phyloP scores from a whole-genome alignment of 2,329 filamentous ascomycete genomes.

The Claviceps fusiformis region DNA sequence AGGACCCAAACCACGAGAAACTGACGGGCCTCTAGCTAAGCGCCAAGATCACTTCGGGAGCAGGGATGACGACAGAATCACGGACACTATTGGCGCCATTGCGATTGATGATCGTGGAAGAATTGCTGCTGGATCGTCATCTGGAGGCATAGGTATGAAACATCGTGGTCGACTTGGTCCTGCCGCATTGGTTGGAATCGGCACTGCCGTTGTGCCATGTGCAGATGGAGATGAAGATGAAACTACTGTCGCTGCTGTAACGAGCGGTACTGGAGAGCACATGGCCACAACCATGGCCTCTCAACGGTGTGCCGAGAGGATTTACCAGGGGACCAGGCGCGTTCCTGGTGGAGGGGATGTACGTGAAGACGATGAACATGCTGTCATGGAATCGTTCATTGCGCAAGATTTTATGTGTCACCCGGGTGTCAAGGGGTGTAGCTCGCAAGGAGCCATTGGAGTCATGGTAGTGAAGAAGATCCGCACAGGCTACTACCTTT shows the following conservation, averaged over 20 bases:
- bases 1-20: constrained; percentile 2
- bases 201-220: constrained; percentile 74
- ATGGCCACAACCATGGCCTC: constrained; percentile 95
- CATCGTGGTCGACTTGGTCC: constrained; percentile 83
- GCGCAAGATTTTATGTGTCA: constrained; percentile 86
- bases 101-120: constrained; percentile 75
- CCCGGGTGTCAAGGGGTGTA: constrained; percentile 66
- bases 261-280: constrained; percentile 91
- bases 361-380: constrained; percentile 62
- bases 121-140: constrained; percentile 90
- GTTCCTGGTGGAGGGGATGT: constrained; percentile 47
- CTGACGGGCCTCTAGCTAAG: constrained; percentile 2
- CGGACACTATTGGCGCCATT: constrained; percentile 91
- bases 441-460: constrained; percentile 78
- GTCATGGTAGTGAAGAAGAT: constrained; percentile 83
- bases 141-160: constrained; percentile 97
- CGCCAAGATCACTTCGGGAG: constrained; percentile 13
- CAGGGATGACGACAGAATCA: constrained; percentile 49
- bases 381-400: constrained; percentile 62
- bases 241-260: constrained; percentile 67
- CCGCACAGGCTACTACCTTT: constrained; percentile 61
- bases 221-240: constrained; percentile 56
- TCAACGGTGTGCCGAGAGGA: constrained; percentile 68
- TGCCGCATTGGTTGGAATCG: constrained; percentile 82
- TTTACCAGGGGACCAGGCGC: constrained; percentile 58